Conservation (phyloP, 768 basidiomycete species). For the Lactarius vividus region DNA sequence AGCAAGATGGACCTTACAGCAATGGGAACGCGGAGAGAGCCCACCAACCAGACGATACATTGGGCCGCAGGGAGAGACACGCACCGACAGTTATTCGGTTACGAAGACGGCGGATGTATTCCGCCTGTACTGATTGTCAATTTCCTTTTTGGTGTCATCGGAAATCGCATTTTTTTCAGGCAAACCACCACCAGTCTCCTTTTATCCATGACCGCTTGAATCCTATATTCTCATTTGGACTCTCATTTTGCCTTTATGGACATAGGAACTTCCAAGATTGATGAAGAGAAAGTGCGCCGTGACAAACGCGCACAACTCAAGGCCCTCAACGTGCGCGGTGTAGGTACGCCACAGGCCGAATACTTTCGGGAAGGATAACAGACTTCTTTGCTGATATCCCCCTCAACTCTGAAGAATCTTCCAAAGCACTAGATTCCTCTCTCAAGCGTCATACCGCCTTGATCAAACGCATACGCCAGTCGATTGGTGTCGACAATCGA, state of each 20-base stretch:
- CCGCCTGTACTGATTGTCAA: not conserved
- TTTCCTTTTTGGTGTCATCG: slow-evolving; percentile 24
- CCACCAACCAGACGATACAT: too few species aligned
- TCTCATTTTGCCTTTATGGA: slow-evolving; percentile 16
- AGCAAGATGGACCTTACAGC: too few species aligned
- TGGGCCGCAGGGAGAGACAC: too few species aligned
- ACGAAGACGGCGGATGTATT: too few species aligned
- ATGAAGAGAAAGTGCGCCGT: slow-evolving; percentile 53
- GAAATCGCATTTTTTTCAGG: slow-evolving; percentile 8
- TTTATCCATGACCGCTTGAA: slow-evolving; percentile 13
- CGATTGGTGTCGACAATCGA: slow-evolving; percentile 75
- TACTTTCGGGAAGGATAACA: slow-evolving; percentile 35
- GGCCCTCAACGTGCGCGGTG: slow-evolving; percentile 50
- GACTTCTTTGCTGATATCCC: not conserved
- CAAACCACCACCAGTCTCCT: not conserved
- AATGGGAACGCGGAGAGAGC: too few species aligned
- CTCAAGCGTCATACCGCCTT: slow-evolving; percentile 94
- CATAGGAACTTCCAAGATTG: slow-evolving; percentile 35
- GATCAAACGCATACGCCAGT: slow-evolving; percentile 89
- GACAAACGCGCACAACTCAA: slow-evolving; percentile 58
- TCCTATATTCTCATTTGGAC: not conserved
- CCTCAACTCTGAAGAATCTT: slow-evolving; percentile 48
- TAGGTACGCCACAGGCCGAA: slow-evolving; percentile 38
- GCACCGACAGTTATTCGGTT: too few species aligned
- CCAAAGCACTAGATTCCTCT: slow-evolving; percentile 82